A percentile compares a stretch with the other conserved stretches of the same genome.
phyloP scores from a whole-genome alignment of 495 filamentous ascomycete species.

The Xeromyces bisporus region DNA sequence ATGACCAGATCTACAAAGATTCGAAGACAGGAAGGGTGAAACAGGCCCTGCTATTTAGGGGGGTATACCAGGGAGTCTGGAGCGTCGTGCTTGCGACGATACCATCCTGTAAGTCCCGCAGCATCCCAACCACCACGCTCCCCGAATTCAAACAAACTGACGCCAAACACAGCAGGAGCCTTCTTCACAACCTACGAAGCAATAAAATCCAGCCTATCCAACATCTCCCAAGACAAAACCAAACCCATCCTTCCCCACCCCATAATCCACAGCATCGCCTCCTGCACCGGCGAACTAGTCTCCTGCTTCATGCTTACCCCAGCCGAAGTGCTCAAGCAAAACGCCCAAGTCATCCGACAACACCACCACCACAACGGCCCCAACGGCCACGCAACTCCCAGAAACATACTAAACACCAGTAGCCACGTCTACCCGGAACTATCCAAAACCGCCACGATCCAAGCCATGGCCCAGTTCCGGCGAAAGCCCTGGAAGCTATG shows the following conservation, averaged over 20 bases:
- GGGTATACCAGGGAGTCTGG: constrained; percentile 77
- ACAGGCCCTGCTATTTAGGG: constrained; percentile 42
- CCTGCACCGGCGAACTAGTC: constrained; percentile 57
- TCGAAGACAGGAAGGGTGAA: constrained; percentile 34
- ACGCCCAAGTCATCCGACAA: constrained; percentile 51
- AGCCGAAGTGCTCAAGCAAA: constrained; percentile 84
- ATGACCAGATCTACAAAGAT: constrained; percentile 42
- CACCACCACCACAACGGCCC: constrained; percentile 1
- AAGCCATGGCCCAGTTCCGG: constrained; percentile 38
- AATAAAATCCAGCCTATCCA: constrained; percentile 40
- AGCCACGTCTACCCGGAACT: neutral
- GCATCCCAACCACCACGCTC: too few relatives aligned
- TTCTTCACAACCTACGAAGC: constrained; percentile 88
- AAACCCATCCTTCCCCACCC: constrained; percentile 39
- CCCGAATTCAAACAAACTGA: too few relatives aligned
- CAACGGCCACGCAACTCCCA: neutral
- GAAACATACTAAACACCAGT: neutral
- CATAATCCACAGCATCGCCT: constrained; percentile 51
- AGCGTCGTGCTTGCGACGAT: constrained; percentile 78
- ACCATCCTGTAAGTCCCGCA: constrained; percentile 63
- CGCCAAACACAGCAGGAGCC: constrained; percentile 53
- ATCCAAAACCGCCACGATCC: constrained; percentile 28
- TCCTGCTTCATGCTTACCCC: constrained; percentile 77
- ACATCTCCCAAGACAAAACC: constrained; percentile 19
- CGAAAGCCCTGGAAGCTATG: constrained; percentile 44